phyloP scores from a whole-genome alignment of 2,329 filamentous ascomycete species.

The Arthrobotrys conoides region DNA sequence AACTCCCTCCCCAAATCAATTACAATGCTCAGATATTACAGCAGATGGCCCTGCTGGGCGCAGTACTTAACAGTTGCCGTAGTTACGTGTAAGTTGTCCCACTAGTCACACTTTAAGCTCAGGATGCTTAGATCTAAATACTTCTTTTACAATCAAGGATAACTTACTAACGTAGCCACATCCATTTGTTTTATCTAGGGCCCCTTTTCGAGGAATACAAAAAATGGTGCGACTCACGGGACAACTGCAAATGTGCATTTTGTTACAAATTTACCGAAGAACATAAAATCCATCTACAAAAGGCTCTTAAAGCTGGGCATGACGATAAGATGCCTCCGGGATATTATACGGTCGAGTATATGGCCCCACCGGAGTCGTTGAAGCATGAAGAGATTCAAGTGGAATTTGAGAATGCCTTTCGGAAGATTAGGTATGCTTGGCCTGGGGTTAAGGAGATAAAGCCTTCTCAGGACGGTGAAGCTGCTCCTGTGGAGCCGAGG shows the following conservation, averaged over 20 bases:
- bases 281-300: background rate
- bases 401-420: background rate
- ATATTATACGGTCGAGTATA: background rate
- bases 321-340: background rate
- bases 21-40: too few species aligned
- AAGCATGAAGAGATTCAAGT: background rate
- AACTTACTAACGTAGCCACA: too few species aligned
- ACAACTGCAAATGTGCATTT: background rate
- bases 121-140: too few species aligned
- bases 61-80: too few species aligned
- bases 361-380: background rate
- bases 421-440: background rate
- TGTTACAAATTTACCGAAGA: background rate
- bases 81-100: too few species aligned
- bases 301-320: background rate
- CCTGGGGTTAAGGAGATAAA: background rate
- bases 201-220: background rate
- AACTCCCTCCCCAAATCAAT: too few species aligned
- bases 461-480: too few species aligned
- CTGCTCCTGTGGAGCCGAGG: too few species aligned
- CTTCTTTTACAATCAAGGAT: too few species aligned
- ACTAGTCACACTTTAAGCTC: too few species aligned
- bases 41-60: too few species aligned
- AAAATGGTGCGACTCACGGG: background rate
- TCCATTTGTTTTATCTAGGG: too few species aligned